Conservation (phyloP, 2,329 filamentous ascomycete species). For the Basipetospora sp. region DNA sequence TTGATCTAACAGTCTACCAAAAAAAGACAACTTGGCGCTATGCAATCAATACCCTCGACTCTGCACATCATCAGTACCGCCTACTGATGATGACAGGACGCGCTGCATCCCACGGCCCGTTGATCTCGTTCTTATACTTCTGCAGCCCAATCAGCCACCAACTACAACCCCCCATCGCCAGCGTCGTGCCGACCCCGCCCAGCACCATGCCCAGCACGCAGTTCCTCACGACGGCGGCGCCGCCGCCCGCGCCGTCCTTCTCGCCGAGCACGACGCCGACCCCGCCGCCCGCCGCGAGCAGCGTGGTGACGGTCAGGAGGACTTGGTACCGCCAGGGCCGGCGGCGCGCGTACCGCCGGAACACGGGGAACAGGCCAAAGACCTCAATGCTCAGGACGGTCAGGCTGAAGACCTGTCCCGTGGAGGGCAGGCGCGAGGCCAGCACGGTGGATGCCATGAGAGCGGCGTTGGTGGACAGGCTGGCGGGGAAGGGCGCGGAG, state of each 20-base stretch:
- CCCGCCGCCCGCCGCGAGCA: slow-evolving; percentile 66
- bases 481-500: slow-evolving; percentile 48
- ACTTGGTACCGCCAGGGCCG: slow-evolving; percentile 72
- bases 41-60: too few relatives aligned
- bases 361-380: slow-evolving; percentile 94
- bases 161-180: slow-evolving; percentile 83
- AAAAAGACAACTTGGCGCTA: too few relatives aligned
- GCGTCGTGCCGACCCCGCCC: slow-evolving; percentile 55
- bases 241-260: slow-evolving; percentile 9
- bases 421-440: slow-evolving; percentile 74
- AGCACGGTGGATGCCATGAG: slow-evolving; percentile 93
- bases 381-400: slow-evolving; percentile 95
- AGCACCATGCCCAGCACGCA: slow-evolving; percentile 59
- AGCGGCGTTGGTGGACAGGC: slow-evolving; percentile 82
- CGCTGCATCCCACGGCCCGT: slow-evolving; percentile 93
- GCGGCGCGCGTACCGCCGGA: slow-evolving; percentile 73
- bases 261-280: slow-evolving; percentile 49
- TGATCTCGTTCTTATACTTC: slow-evolving; percentile 98
- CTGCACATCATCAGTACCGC: slow-evolving; percentile 33
- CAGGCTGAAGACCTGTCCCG: slow-evolving; percentile 85
- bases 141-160: slow-evolving; percentile 97
- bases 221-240: slow-evolving; percentile 25
- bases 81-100: slow-evolving; percentile 68
- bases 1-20: too few relatives aligned
- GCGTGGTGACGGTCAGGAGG: slow-evolving; percentile 56